Percentiles rank a stretch among this genome's conserved stretches.
These are phyloP conservation scores for Chlamydomonas sp. DNA, from an alignment of 139 green algal species.

Conservation along the genomic window DNA sequence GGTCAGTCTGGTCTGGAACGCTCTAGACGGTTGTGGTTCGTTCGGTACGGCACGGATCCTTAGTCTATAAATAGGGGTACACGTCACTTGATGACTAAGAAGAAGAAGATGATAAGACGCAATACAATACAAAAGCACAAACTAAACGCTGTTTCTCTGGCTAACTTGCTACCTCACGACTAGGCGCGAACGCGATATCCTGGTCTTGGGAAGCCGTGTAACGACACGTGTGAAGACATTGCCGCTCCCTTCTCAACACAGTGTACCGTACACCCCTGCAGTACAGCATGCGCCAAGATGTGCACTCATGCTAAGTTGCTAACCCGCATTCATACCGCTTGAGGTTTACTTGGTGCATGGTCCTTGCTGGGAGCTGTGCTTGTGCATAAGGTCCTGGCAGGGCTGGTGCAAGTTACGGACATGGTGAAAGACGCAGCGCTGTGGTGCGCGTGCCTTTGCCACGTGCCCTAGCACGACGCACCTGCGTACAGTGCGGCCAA, in stretches of 20 bases:
- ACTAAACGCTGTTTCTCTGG: no score
- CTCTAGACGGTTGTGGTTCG: no score
- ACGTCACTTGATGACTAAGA: no score
- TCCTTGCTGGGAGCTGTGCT: background rate
- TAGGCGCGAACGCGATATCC: no score
- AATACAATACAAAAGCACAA: no score
- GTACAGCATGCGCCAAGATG: background rate
- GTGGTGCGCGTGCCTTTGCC: background rate
- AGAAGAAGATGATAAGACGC: no score
- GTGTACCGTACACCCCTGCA: slow-evolving; percentile 24
- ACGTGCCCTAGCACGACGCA: background rate
- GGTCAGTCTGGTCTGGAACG: no score
- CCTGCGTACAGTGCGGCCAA: slow-evolving; percentile 69
- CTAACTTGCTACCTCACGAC: no score
- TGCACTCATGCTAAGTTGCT: background rate
- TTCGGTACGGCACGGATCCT: no score
- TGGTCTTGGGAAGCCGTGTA: no score
- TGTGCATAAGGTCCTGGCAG: background rate
- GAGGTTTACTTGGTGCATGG: background rate
- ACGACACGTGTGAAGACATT: background rate
- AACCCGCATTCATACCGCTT: background rate
- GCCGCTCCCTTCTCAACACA: background rate
- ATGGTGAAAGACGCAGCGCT: background rate
- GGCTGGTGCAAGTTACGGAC: no score
- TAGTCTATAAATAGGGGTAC: no score